Conservation (phyloP, 164 flowering plant species). For the Echeveria elegans region DNA sequence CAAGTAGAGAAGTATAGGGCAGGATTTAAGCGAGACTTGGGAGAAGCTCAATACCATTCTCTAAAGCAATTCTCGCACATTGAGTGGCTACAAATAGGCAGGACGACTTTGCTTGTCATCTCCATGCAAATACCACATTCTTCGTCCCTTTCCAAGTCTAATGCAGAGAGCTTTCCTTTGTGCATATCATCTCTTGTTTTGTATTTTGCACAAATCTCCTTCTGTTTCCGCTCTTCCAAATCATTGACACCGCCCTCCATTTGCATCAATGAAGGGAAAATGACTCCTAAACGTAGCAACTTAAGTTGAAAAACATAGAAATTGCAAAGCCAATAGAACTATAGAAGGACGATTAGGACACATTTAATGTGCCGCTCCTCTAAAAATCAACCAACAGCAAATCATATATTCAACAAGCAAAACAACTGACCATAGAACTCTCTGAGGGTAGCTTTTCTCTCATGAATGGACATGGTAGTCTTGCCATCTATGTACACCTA, state of each 20-base stretch:
- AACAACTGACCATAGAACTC: slow-evolving; percentile 72
- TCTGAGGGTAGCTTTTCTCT: slow-evolving; percentile 76
- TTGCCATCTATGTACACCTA: slow-evolving; percentile 82
- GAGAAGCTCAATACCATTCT: no score
- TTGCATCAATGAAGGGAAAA: slow-evolving; percentile 83
- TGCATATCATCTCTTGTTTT: slow-evolving; percentile 29
- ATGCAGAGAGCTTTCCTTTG: slow-evolving; percentile 29
- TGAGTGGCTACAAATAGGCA: no score
- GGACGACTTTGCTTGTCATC: no score
- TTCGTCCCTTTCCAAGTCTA: no score
- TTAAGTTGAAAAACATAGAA: background rate
- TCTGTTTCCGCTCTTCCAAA: slow-evolving; percentile 73
- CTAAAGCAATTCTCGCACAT: no score
- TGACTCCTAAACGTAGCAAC: slow-evolving; percentile 37
- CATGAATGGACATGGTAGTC: slow-evolving; percentile 69
- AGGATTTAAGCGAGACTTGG: no score
- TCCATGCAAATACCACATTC: no score
- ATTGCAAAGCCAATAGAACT: no score
- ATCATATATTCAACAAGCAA: background rate
- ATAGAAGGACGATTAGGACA: no score
- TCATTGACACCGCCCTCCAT: slow-evolving; percentile 77
- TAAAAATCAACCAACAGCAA: no score
- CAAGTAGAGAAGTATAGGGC: no score
- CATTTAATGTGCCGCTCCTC: background rate
- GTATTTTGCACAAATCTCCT: slow-evolving; percentile 52